A percentile compares a stretch with the other conserved stretches of the same genome.
Evolutionary conservation across 768 basidiomycete species (phyloP).

Genomic region (Exidia glandulosa): DNA sequence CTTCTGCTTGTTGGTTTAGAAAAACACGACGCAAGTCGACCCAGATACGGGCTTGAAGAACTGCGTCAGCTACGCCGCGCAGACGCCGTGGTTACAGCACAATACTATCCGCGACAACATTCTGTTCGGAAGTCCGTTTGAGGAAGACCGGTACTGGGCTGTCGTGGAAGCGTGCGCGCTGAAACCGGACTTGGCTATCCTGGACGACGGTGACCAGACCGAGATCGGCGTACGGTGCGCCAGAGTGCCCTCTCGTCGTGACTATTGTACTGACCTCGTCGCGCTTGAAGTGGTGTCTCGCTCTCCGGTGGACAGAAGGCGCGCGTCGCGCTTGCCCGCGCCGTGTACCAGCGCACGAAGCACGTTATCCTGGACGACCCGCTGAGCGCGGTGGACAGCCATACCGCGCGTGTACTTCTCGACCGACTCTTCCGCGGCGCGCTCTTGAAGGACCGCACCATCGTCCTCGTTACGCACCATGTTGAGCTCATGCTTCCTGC

Average conservation of each 20-base stretch:
- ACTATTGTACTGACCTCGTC: not conserved
- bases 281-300: slow-evolving; percentile 11
- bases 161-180: slow-evolving; percentile 39
- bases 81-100: slow-evolving; percentile 60
- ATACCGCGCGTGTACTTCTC: slow-evolving; percentile 8
- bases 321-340: slow-evolving; percentile 16
- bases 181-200: slow-evolving; percentile 33
- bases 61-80: slow-evolving; percentile 44
- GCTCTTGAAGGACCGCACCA: slow-evolving; percentile 15
- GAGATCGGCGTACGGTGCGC: slow-evolving; percentile 17
- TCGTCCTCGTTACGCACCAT: slow-evolving; percentile 27
- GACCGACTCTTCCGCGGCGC: slow-evolving; percentile 12
- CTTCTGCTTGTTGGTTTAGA: too few species aligned
- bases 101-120: slow-evolving; percentile 75
- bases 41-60: slow-evolving; percentile 18
- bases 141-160: slow-evolving; percentile 27
- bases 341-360: slow-evolving; percentile 15
- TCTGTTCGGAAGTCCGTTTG: slow-evolving; percentile 59
- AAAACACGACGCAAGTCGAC: slow-evolving; percentile 1
- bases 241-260: not conserved
- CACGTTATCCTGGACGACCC: slow-evolving; percentile 19
- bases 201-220: slow-evolving; percentile 29
- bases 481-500: slow-evolving; percentile 26
- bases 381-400: slow-evolving; percentile 8
- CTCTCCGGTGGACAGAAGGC: slow-evolving; percentile 21